A percentile compares a stretch with the other conserved stretches of the same genome.
These are phyloP conservation scores for Inga laurina DNA, from an alignment of 306 rosid species.

Conservation along the genomic window DNA sequence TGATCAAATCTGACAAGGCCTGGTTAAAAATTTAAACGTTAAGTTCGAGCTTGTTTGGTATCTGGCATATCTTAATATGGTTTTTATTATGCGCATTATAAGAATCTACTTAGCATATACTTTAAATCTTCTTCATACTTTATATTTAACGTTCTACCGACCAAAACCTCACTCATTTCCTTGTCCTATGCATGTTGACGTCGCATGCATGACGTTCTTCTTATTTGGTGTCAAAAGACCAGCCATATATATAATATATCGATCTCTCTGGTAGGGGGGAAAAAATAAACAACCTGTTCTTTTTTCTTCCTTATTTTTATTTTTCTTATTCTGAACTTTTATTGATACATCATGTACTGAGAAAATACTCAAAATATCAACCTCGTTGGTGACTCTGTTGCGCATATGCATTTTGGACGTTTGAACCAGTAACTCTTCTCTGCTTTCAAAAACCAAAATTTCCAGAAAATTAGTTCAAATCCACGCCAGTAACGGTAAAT, in stretches of 20 bases:
- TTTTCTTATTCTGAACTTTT: neutral
- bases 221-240: neutral
- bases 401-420: neutral
- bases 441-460: neutral
- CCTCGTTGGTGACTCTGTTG: neutral
- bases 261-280: neutral
- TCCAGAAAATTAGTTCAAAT: neutral
- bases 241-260: neutral
- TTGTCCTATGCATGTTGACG: neutral
- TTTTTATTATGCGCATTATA: neutral
- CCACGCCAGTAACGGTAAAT: neutral
- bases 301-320: neutral
- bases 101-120: neutral
- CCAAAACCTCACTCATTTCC: neutral
- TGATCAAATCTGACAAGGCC: neutral
- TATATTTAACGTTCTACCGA: neutral
- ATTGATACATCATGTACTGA: neutral
- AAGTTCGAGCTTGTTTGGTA: neutral
- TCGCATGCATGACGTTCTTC: neutral
- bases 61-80: neutral
- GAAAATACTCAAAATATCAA: neutral
- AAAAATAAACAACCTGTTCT: neutral
- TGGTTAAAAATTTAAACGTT: neutral
- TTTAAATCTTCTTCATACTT: neutral
- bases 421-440: neutral